A percentile compares a stretch with the other conserved stretches of the same genome.
phyloP scores from a whole-genome alignment of 1,284 basidiomycete genomes.

The Cutaneotrichosporon cyanovorans region DNA sequence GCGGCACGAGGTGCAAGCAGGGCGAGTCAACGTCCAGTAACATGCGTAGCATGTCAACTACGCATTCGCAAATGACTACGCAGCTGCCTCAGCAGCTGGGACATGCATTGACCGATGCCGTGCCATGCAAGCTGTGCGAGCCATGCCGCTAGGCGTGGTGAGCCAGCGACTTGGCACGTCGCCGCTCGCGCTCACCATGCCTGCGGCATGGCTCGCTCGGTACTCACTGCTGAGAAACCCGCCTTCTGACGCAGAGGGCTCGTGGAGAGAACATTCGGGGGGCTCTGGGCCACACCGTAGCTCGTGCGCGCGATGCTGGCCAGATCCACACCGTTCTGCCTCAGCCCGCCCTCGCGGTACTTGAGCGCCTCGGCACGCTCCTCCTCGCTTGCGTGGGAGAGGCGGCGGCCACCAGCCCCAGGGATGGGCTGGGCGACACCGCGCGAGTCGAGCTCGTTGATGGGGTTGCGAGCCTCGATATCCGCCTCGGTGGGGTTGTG shows the following conservation, averaged over 20 bases:
- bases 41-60: too few relatives aligned
- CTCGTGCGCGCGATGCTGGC: slow-evolving; percentile 72
- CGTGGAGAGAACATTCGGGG: slow-evolving; percentile 44
- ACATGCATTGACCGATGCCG: too few relatives aligned
- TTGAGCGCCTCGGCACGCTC: slow-evolving; percentile 52
- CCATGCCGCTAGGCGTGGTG: too few relatives aligned
- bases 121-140: too few relatives aligned
- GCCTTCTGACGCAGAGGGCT: slow-evolving; percentile 44
- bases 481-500: slow-evolving; percentile 3
- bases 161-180: too few relatives aligned
- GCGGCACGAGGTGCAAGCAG: too few relatives aligned
- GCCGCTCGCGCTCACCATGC: too few relatives aligned
- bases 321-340: slow-evolving; percentile 55
- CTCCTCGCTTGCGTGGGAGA: slow-evolving; percentile 52
- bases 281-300: slow-evolving; percentile 60
- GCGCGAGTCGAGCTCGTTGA: slow-evolving; percentile 24
- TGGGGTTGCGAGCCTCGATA: slow-evolving; percentile 12
- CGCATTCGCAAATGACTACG: too few relatives aligned
- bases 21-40: too few relatives aligned
- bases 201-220: too few relatives aligned
- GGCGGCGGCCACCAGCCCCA: slow-evolving; percentile 28
- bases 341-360: slow-evolving; percentile 35
- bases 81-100: too few relatives aligned
- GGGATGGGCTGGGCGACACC: slow-evolving; percentile 14
- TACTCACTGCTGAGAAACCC: slow-evolving; percentile 24